Evolutionary conservation across 352 stramenopile genomes (phyloP), one percentile per base, ranked within the genome.

Genomic region (Pythium rhizo-oryzae): DNA sequence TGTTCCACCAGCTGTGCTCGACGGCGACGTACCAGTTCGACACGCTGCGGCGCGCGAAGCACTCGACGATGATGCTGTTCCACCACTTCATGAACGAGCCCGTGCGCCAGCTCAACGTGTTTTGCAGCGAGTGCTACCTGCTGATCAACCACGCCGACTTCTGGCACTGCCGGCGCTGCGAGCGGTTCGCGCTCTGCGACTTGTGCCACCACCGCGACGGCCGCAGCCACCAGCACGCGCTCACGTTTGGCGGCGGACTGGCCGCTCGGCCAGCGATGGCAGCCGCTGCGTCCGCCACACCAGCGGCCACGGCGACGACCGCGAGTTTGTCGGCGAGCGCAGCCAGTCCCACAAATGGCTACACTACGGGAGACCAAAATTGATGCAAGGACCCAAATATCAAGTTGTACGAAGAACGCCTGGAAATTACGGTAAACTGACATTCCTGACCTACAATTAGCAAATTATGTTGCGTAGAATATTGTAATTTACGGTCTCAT

Each of bases 51-150:
- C 89, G 89, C 37, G 89, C 89, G 57, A 96, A 96, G 67, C 89
- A 96, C 77, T 94, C 89, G 62, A 95, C 87, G 5, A 92, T 94
- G 84, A 95, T 96, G 87, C 80, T 96, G 58, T 64, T 96, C 54
- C 85, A 94, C 69, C 89, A 96, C 60, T 93, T 89, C 69, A 88
- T 90, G 59, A 92, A 93, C 64, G 77, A 92, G 68, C 74, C 74
- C 47, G 72, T 92, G 37, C 72, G 66, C 19, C 87, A 93, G 59
- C 67, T 83, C 43, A 94, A 93, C 56, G 67, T 91, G 19, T 94
- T 94, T 66, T 96, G 87, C 67, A 73, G 65, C 24, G 80, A 91
- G 52, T 96, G 87, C 77, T 87, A 63, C 47, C 76, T 96, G 30
- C 70, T 96, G 8, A 90, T 96, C 72, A 91, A 84, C 53, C 83